phyloP scores from a whole-genome alignment of 345 rosid genomes.

The Lumnitzera racemosa region DNA sequence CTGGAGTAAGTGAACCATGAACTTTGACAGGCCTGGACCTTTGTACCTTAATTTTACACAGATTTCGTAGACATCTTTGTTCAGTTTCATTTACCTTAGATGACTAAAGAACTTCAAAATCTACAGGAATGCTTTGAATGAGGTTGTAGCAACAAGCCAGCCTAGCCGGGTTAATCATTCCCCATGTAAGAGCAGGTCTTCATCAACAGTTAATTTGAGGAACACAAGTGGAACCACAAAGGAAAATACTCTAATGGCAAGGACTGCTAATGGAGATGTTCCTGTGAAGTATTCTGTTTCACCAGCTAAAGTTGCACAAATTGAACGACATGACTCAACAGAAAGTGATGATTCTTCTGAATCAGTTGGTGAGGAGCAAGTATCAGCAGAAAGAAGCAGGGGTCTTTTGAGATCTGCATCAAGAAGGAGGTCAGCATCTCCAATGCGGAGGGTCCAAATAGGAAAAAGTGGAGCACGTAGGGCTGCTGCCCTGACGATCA shows the following conservation, averaged over 20 bases:
- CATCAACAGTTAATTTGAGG: conserved; percentile 5
- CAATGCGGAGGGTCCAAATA: conserved; percentile 62
- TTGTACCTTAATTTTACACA: not conserved
- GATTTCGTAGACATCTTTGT: too few relatives aligned
- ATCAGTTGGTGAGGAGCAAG: conserved; percentile 25
- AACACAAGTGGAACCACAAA: conserved; percentile 12
- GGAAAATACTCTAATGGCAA: conserved; percentile 22
- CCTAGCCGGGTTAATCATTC: conserved; percentile 11
- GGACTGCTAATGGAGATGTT: conserved; percentile 15
- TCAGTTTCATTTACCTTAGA: not conserved
- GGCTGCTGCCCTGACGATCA: conserved; percentile 48
- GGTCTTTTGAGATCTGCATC: conserved; percentile 39
- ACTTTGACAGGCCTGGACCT: not conserved
- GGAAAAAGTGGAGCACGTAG: conserved; percentile 49
- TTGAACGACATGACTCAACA: conserved; percentile 39
- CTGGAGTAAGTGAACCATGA: conserved; percentile 38
- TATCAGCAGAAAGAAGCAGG: conserved; percentile 44
- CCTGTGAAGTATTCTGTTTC: conserved; percentile 52
- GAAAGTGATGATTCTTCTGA: conserved; percentile 42
- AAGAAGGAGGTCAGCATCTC: conserved; percentile 65
- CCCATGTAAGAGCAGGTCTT: conserved; percentile 13
- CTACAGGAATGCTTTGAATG: conserved; percentile 31
- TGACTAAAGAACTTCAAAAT: conserved; percentile 1
- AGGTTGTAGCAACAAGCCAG: conserved; percentile 20
- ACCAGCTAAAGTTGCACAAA: conserved; percentile 55